phyloP scores from a whole-genome alignment of 768 basidiomycete genomes.

The Clathrus columnatus region DNA sequence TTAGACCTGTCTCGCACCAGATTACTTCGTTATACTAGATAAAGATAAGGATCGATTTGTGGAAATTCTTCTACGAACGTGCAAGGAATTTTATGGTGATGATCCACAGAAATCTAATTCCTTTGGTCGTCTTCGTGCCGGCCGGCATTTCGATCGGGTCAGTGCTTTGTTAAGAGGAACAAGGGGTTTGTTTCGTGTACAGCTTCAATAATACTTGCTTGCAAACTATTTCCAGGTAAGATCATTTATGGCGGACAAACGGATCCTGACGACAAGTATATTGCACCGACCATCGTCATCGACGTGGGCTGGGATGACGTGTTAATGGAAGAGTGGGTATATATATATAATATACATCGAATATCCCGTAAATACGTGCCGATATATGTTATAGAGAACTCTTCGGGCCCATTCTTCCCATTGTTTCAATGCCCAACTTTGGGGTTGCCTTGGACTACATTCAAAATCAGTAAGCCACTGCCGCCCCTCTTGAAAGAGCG shows the following conservation, averaged over 20 bases:
- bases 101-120: constrained; percentile 35
- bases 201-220: neutral
- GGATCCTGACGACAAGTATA: constrained; percentile 48
- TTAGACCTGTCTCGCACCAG: constrained; percentile 65
- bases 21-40: constrained; percentile 41
- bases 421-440: constrained; percentile 60
- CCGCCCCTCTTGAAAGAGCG: neutral
- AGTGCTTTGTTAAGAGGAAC: constrained; percentile 56
- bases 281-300: constrained; percentile 66
- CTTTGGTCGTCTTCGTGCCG: constrained; percentile 44
- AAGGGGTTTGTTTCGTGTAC: constrained; percentile 32
- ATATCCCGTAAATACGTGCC: neutral
- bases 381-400: constrained; percentile 48
- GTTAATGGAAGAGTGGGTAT: constrained; percentile 64
- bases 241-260: constrained; percentile 57
- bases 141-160: constrained; percentile 48
- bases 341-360: neutral
- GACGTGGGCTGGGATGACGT: constrained; percentile 57
- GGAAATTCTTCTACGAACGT: constrained; percentile 34
- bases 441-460: constrained; percentile 68
- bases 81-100: constrained; percentile 47
- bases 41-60: constrained; percentile 31
- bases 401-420: constrained; percentile 74
- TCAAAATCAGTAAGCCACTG: constrained; percentile 39
- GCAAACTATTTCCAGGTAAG: constrained; percentile 15